Evolutionary conservation across 1,284 basidiomycete genomes (phyloP), one percentile per base, ranked within the genome.

Genomic region (Crocinoboletus sp.): DNA sequence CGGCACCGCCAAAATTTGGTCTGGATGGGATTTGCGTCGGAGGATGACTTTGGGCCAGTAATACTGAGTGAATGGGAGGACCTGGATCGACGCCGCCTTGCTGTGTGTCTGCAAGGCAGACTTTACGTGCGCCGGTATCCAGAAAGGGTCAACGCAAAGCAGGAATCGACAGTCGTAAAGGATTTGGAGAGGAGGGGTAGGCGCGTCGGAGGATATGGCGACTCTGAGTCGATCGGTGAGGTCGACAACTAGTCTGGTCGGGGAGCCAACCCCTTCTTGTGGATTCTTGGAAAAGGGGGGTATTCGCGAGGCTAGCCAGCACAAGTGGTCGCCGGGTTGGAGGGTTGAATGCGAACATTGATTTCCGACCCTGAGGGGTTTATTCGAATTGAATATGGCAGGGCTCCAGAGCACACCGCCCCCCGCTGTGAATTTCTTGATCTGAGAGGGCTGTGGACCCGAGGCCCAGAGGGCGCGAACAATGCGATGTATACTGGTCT

Each of bases 331-430:
- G 8, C 49, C 56, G 0, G 37, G 51, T 9, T 54, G 42, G 52
- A 63, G 47, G 22, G 52, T 30, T 13, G 45, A 32, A 42, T 15
- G 43, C 17, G 37, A 36, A n/a, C 39, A 49, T n/a, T 49, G 45
- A 51, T 46, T 41, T 49, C 52, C 37, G 47, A 56, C 51, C 39
- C 54, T 61, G 38, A 71, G 63, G 9, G 45, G 32, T 28, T 24
- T 43, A 0, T 47, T 50, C 0, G 51, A 54, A 20, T 51, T 49
- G 13, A 68, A 55, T 30, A 69, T 41, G 2, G 79, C 72, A 7
- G 82, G 82, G 3, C 67, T 67, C 80, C 80, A 88, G 24, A 78
- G 56, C 3, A 88, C 84, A 12, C 77, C 73, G 11, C 69, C 76
- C 6, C 83, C 85, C 2, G 73, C 74, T 3, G 64, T 61, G 45